Evolutionary conservation across 2,329 filamentous ascomycete species (phyloP).

Genomic region (Coleophoma crateriformis): DNA sequence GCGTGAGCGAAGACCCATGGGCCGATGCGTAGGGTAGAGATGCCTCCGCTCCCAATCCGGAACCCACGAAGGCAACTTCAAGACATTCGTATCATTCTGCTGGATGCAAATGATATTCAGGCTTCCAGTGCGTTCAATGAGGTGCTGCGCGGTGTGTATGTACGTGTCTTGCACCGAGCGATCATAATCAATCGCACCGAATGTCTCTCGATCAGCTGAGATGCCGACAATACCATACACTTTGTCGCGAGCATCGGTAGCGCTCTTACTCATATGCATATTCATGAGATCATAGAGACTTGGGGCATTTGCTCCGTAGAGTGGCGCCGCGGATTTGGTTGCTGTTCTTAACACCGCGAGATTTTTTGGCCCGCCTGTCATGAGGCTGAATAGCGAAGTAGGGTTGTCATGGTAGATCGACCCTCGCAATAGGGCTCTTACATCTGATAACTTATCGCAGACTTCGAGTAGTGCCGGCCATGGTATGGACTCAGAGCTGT

Average conservation of each 20-base stretch:
- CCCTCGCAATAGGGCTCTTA: neutral
- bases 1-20: constrained; percentile 3
- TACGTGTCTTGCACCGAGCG: constrained; percentile 1
- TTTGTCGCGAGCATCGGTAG: constrained; percentile 4
- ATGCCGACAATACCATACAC: constrained; percentile 10
- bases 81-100: constrained; percentile 6
- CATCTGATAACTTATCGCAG: neutral
- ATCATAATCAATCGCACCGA: constrained; percentile 7
- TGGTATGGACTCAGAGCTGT: constrained; percentile 4
- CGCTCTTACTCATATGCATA: constrained; percentile 5
- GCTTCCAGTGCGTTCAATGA: neutral
- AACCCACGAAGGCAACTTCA: constrained; percentile 6
- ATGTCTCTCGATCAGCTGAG: constrained; percentile 1
- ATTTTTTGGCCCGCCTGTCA: constrained; percentile 5
- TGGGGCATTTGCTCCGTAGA: neutral
- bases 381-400: constrained; percentile 3
- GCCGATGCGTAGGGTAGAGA: constrained; percentile 3
- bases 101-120: neutral
- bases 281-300: neutral
- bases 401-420: constrained; percentile 3
- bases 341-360: neutral
- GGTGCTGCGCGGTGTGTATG: constrained; percentile 1
- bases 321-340: neutral
- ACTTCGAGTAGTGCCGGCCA: constrained; percentile 1
- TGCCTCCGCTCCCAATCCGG: constrained; percentile 8